Evolutionary conservation across 352 stramenopile genomes (phyloP).

Genomic region (Elongisporangium anandrum): DNA sequence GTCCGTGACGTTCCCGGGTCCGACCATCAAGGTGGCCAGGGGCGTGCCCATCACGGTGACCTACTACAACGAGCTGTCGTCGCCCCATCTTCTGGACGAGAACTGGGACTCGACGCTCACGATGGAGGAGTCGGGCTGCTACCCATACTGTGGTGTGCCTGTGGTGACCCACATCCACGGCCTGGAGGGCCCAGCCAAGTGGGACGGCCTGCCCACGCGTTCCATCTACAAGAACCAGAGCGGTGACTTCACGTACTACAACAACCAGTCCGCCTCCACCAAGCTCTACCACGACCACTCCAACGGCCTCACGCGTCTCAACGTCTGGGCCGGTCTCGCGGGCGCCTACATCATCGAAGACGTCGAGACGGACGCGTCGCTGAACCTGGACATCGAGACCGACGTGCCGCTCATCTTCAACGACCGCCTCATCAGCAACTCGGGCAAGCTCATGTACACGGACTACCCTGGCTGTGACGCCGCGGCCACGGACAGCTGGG

Average conservation of each 20-base stretch:
- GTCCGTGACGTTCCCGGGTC: constrained; percentile 24
- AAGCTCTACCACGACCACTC: constrained; percentile 60
- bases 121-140: constrained; percentile 33
- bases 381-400: constrained; percentile 49
- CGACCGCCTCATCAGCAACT: constrained; percentile 34
- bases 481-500: constrained; percentile 27
- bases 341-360: constrained; percentile 55
- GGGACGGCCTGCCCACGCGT: constrained; percentile 37
- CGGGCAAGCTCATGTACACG: constrained; percentile 43
- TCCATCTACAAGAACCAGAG: constrained; percentile 62
- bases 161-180: constrained; percentile 53
- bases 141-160: constrained; percentile 52
- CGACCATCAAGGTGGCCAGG: constrained; percentile 30
- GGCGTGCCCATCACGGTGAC: constrained; percentile 30
- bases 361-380: constrained; percentile 23
- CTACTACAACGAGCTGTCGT: constrained; percentile 13
- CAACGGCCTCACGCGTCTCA: constrained; percentile 49
- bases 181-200: constrained; percentile 37
- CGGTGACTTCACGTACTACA: constrained; percentile 37
- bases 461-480: constrained; percentile 35
- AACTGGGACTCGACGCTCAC: constrained; percentile 27
- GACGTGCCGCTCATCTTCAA: constrained; percentile 45
- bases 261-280: constrained; percentile 55
- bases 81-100: constrained; percentile 1
- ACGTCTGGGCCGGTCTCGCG: constrained; percentile 49